These are phyloP conservation scores for Ustilago loliicola DNA, from an alignment of 1,284 basidiomycete genomes.

Conservation along the genomic window DNA sequence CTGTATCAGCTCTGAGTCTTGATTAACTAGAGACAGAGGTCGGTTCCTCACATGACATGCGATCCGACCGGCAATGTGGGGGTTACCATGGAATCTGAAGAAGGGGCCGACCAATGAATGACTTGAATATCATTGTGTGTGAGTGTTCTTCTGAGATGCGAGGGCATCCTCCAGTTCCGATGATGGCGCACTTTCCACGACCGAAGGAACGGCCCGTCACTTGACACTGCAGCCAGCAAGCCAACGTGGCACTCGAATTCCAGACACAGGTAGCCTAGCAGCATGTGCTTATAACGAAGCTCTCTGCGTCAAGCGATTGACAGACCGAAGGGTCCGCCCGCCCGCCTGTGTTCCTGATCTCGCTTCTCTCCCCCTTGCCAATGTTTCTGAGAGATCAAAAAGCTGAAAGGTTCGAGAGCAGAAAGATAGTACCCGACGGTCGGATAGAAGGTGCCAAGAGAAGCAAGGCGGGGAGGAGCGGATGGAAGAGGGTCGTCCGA, in stretches of 20 bases:
- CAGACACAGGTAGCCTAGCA: background rate
- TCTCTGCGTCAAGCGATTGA: slow-evolving; percentile 1
- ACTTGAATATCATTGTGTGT: background rate
- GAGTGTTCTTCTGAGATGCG: slow-evolving; percentile 26
- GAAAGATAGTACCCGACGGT: slow-evolving; percentile 19
- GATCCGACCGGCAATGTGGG: background rate
- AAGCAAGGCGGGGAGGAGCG: slow-evolving; percentile 14
- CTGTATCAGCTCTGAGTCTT: background rate
- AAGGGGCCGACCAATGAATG: background rate
- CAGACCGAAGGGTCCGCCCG: slow-evolving; percentile 15
- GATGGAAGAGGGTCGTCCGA: slow-evolving; percentile 34
- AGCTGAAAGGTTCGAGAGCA: background rate
- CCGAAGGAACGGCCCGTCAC: slow-evolving; percentile 13
- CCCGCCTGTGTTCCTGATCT: slow-evolving; percentile 7
- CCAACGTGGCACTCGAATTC: background rate
- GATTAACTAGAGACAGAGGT: background rate
- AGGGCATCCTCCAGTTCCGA: slow-evolving; percentile 9
- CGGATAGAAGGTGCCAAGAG: slow-evolving; percentile 28
- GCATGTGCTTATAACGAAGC: too few relatives aligned
- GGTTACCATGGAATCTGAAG: background rate
- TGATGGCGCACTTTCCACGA: background rate
- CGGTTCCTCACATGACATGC: background rate
- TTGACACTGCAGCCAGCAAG: slow-evolving; percentile 22
- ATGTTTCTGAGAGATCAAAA: background rate
- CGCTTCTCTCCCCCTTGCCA: background rate